Evolutionary conservation across 2,329 filamentous ascomycete species (phyloP), one percentile per base, ranked within the genome.

Genomic region (Rhynchosporium secalis): DNA sequence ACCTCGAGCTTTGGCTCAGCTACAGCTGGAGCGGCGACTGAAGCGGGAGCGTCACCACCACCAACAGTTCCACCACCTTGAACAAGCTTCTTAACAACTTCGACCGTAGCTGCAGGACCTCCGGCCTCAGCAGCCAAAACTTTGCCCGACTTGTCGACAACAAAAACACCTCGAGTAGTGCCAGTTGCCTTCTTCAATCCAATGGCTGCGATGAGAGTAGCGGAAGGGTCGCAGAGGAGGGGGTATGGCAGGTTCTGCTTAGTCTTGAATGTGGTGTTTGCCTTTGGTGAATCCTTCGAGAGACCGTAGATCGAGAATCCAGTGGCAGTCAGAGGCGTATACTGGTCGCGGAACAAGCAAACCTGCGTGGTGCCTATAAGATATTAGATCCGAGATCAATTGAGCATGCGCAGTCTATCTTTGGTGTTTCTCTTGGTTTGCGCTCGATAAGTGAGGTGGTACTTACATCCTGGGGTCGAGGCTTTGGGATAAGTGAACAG

Each of bases 401-500:
- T 15, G 4, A 26, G 28, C 36, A 51, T 36, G 45, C 26, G 41
- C 31, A n/a, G 33, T 45, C 8, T 31, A 6, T 28, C 13, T 8
- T 20, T 49, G 3, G 20, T 6, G 33, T 41, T 41, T 15, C 13
- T 10, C 12, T 7, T 36, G 3, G 8, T 13, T 13, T 28, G 15
- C 13, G 1, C 36, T 29, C 26, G 41, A 43, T 58, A 20, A 52
- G 29, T 38, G 49, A 13, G n/a, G 36, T 28, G n/a, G 2, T 60
- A 79, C 91, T 85, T 86, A 96, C 94, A 98, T 66, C 94, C 94
- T 43, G 92, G 91, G 28, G 95, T 99, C 33, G 90, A 95, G 12
- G 95, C 95, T 78, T 90, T 96, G 63, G 95, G 95, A 74, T 98
- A 98, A 38, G 93, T 97, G 76, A 99, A 97, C 36, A 98, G 79